These are phyloP conservation scores for Diddensiella transvaalensis DNA, from an alignment of 805 yeast genomes.

Conservation along the genomic window DNA sequence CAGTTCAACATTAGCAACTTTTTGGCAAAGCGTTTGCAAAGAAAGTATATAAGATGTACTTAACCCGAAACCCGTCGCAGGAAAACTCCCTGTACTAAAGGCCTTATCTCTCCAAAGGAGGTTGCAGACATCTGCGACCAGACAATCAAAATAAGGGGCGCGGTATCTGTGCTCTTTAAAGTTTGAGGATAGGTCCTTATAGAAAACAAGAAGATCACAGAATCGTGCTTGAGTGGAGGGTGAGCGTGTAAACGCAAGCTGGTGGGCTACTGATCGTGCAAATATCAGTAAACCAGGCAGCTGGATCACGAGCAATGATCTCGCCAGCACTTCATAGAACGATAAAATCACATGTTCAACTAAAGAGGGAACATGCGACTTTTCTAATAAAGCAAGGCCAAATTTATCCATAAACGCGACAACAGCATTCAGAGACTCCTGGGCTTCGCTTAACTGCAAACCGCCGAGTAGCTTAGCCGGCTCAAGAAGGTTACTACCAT, in stretches of 20 bases:
- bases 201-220: conserved; percentile 2
- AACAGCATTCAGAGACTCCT: conserved; percentile 5
- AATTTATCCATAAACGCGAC: conserved; percentile 15
- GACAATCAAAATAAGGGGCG: neutral
- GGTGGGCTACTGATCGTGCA: conserved; percentile 1
- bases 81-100: neutral
- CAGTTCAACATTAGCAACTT: neutral
- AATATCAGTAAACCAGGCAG: conserved; percentile 2
- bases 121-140: neutral
- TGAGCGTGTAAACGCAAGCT: conserved; percentile 2
- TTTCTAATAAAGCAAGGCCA: conserved; percentile 12
- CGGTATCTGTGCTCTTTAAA: too few species aligned
- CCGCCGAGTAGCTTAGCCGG: conserved; percentile 1
- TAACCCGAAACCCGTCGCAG: neutral
- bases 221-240: conserved; percentile 5
- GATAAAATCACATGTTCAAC: conserved; percentile 8
- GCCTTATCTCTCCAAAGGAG: conserved; percentile 3
- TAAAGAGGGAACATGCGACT: neutral
- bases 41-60: neutral
- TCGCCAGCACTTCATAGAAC: conserved; percentile 8
- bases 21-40: neutral
- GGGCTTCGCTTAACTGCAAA: neutral
- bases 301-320: neutral
- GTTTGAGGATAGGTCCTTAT: neutral
- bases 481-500: neutral